Base-by-base conservation (phyloP, 2,329 filamentous ascomycete genomes). In the Aspergillus niger region DNA sequence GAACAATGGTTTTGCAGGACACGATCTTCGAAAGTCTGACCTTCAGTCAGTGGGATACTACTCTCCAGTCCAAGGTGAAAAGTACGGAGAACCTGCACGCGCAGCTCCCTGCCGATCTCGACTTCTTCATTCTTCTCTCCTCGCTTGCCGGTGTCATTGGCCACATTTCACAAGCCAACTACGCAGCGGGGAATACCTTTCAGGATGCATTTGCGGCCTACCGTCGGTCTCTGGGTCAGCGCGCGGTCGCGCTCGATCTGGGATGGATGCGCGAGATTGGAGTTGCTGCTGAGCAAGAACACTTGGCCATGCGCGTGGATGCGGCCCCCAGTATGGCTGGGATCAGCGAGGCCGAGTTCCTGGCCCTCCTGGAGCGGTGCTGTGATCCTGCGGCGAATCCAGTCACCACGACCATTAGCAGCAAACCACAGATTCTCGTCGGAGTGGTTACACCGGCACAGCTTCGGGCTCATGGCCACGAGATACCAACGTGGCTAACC, bases 151-250 rank as follows among this genome's bases (percentile, higher is more conserved):
- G 82, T n/a, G 65, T 61, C 13, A 15, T 80, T 3, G 81, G 81
- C 5, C 77, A 78, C 52, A 61, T 72, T 2, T 74, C 76, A 7
- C 70, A 83, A 52, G 73, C 79, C 3, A 80, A 77, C 63, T 79
- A 79, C 58, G 67, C 71, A 13, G 74, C 76, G 13, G 75, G 66
- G 26, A 71, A 71, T 57, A 69, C 74, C 0, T 79, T 69, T 62
- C 67, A 74, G 48, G 72, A 75, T 41, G 71, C 71, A 1, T 57
- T 77, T 15, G 72, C 72, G 1, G n/a, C n/a, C 1, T 44, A 44
- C 8, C 41, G 41, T 10, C n/a, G 8, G n/a, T 22, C n/a, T 8
- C 41, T 22, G 6, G 41, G 41, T 7, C 41, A 44, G 17, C n/a
- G n/a, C n/a, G 41, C 41, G 4, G 10, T 44, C n/a, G n/a, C 41